Evolutionary conservation across 2,329 filamentous ascomycete genomes (phyloP), one percentile per base, ranked within the genome.

Genomic region (Arthroderma uncinatum): DNA sequence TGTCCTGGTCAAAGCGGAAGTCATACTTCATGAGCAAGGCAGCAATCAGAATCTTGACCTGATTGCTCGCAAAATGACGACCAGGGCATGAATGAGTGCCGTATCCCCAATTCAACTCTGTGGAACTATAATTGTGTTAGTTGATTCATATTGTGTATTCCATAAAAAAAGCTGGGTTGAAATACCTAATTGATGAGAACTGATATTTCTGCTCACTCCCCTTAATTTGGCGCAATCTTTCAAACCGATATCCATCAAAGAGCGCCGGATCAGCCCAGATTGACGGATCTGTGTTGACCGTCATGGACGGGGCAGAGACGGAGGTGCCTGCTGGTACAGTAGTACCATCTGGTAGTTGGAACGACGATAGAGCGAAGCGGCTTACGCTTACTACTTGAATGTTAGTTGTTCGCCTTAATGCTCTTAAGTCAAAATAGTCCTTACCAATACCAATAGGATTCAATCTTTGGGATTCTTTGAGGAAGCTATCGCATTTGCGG

Each of bases 401-500:
- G 19, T 40, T 19, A 40, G 37, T n/a, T 14, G 19, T 16, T 14
- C 8, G 10, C n/a, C 19, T 40, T 40, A 16, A 14, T 40, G n/a
- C n/a, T n/a, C n/a, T 40, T 1, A n/a, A 2, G 19, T 40, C 6
- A 40, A 39, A 16, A 40, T 16, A 19, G 30, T 23, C 25, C 52
- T 54, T 54, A 64, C 63, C 54, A 5, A 66, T 58, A 4, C 53
- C 57, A 19, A 63, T 33, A 2, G 68, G 67, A 37, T 68, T 67
- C 37, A 69, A 25, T 1, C 74, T 63, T 50, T 70, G 68, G 1
- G 55, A 63, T 59, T 76, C 73, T 50, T 75, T 75, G 56, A 76
- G 62, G 0, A 70, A 66, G 53, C 73, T 76, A 60, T 76, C 73
- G 59, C 76, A 60, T 2, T 74, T 62, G 58, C 69, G 70, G 39